phyloP scores from a whole-genome alignment of 2,329 filamentous ascomycete genomes.

The Diplodia intermedia region DNA sequence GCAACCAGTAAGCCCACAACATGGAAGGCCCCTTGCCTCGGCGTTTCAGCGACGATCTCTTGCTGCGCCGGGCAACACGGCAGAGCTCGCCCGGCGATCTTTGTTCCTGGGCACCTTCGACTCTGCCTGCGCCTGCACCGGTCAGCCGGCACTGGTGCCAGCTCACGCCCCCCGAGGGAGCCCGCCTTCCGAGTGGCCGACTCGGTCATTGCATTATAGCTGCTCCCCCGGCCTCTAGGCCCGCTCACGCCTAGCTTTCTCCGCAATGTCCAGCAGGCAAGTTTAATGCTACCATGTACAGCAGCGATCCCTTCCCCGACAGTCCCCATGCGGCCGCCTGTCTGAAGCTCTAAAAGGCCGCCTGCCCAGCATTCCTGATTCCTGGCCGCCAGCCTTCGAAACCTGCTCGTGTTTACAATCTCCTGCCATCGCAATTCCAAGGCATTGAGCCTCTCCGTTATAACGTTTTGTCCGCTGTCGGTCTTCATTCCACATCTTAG shows the following conservation, averaged over 20 bases:
- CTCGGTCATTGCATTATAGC: background rate
- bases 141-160: slow-evolving; percentile 26
- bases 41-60: slow-evolving; percentile 21
- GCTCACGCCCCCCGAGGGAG: background rate
- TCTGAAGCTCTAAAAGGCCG: slow-evolving; percentile 8
- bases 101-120: background rate
- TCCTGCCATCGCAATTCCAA: background rate
- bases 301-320: slow-evolving; percentile 14
- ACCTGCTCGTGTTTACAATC: slow-evolving; percentile 1
- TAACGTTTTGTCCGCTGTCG: background rate
- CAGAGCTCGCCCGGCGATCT: background rate
- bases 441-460: background rate
- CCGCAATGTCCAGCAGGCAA: background rate
- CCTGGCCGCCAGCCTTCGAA: slow-evolving; percentile 5
- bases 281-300: background rate
- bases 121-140: background rate
- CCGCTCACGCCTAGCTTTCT: slow-evolving; percentile 1
- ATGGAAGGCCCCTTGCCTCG: slow-evolving; percentile 28
- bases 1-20: slow-evolving; percentile 7
- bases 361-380: slow-evolving; percentile 23
- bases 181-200: slow-evolving; percentile 5
- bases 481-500: background rate
- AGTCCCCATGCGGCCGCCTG: background rate
- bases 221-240: background rate
- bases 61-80: slow-evolving; percentile 6